These are phyloP conservation scores for Triticum dicoccoides DNA, from an alignment of 176 grass and related monocot genomes.

Conservation along the genomic window DNA sequence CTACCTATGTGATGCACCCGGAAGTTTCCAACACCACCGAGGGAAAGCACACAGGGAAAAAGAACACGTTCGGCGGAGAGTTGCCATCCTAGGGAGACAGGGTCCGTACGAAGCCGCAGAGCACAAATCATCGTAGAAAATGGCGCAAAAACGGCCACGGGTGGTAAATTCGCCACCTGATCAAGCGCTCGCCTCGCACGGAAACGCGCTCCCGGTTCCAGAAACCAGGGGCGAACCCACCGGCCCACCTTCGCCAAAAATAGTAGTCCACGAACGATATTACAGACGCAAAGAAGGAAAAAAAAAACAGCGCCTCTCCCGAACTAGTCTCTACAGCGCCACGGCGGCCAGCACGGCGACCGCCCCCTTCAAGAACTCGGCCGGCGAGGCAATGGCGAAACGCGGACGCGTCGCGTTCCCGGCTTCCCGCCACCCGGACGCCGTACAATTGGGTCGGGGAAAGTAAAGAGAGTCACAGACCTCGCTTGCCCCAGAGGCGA, in stretches of 20 bases:
- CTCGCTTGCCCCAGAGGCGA: not conserved
- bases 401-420: not conserved
- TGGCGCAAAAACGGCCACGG: not conserved
- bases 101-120: not conserved
- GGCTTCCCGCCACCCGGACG: not conserved
- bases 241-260: not conserved
- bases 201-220: not conserved
- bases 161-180: not conserved
- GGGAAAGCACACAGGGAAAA: not conserved
- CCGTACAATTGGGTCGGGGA: not conserved
- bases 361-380: not conserved
- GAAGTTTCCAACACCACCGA: not conserved
- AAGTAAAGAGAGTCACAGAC: not conserved
- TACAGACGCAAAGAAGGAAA: not conserved
- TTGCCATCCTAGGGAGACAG: not conserved
- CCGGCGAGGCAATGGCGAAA: not conserved
- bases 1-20: not conserved
- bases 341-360: not conserved
- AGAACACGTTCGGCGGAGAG: not conserved
- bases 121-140: not conserved
- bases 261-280: not conserved
- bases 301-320: not conserved
- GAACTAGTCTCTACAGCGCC: not conserved
- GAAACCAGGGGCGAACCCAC: not conserved
- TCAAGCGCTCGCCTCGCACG: not conserved